Evolutionary conservation across 148 eudicot species (phyloP), one percentile per base, ranked within the genome.

Genomic region (Rhododendron henanense): DNA sequence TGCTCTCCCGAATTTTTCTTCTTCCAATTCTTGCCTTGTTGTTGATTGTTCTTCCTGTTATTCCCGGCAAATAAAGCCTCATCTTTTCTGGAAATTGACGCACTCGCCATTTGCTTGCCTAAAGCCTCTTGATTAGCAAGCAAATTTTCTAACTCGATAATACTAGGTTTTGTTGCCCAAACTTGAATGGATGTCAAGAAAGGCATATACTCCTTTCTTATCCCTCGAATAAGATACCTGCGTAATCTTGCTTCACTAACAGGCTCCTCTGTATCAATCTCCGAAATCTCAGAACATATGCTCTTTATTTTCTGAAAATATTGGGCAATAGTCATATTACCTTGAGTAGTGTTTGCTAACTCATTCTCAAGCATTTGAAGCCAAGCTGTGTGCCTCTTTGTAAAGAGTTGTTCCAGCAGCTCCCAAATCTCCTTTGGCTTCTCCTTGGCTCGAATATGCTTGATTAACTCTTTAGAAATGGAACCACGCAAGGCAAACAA

Each of bases 181-280:
- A 90, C 90, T 86, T 90, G 88, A n/a, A 89, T 82, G 2, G 89
- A 87, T 10, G 89, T 78, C 9, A 85, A 48, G 61, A 87, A 89
- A 44, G 86, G 88, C 21, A 0, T 25, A 44, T 79, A 84, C 47
- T 90, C 88, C 44, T 44, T 59, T 51, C 47, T 82, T 48, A 89
- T 55, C 0, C 89, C 91, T 5, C 80, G 84, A 59, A 87, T 90
- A 11, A 90, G 82, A 87, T 11, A 67, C 1, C 81, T 35, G 0
- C 86, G n/a, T 25, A 74, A 41, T 0, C 88, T 41, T 19, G 89
- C 88, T 23, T 90, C 88, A 69, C 78, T 78, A 18, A 90, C 69
- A 39, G 41, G 47, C 50, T 63, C 83, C 6, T 87, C 8, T 45
- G 0, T 45, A 45, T 45, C 47, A 45, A 45, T 45, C 47, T 45